Evolutionary conservation across 176 grass and related monocot species (phyloP).

Genomic region (Pontederia paniculata): DNA sequence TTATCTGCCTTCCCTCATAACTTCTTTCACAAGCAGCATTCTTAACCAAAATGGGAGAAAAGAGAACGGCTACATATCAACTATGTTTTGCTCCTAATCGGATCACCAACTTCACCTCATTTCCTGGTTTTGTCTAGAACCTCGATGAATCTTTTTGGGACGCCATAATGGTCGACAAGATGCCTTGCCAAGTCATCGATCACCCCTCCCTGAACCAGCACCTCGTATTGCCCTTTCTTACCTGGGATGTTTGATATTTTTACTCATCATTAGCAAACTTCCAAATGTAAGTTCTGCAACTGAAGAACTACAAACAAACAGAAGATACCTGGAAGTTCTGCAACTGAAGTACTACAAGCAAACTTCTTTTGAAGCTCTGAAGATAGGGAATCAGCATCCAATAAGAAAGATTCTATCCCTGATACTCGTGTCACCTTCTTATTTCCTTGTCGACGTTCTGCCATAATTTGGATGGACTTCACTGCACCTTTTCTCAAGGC

Average conservation of each 20-base stretch:
- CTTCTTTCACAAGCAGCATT: too few relatives aligned
- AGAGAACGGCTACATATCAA: too few relatives aligned
- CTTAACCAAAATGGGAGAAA: too few relatives aligned
- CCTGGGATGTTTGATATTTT: constrained; percentile 22
- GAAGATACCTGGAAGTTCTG: constrained; percentile 66
- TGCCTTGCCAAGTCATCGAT: constrained; percentile 80
- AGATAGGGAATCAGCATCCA: constrained; percentile 61
- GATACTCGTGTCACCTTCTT: constrained; percentile 87
- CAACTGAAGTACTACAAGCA: constrained; percentile 83
- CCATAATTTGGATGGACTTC: constrained; percentile 76
- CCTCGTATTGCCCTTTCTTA: constrained; percentile 79
- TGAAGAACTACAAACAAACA: constrained; percentile 86
- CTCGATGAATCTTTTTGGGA: constrained; percentile 92
- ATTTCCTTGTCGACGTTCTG: constrained; percentile 87
- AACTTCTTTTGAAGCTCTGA: constrained; percentile 94
- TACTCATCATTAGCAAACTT: too few relatives aligned
- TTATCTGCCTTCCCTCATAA: too few relatives aligned
- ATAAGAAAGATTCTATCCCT: constrained; percentile 65
- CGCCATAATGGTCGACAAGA: constrained; percentile 68
- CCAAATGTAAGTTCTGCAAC: constrained; percentile 54
- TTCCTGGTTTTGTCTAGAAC: constrained; percentile 92
- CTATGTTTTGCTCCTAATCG: too few relatives aligned
- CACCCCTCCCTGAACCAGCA: constrained; percentile 80
- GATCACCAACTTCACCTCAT: constrained; percentile 16
- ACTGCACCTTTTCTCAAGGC: constrained; percentile 66